Conservation (phyloP, 2,329 filamentous ascomycete species). For the Periconia sp. region DNA sequence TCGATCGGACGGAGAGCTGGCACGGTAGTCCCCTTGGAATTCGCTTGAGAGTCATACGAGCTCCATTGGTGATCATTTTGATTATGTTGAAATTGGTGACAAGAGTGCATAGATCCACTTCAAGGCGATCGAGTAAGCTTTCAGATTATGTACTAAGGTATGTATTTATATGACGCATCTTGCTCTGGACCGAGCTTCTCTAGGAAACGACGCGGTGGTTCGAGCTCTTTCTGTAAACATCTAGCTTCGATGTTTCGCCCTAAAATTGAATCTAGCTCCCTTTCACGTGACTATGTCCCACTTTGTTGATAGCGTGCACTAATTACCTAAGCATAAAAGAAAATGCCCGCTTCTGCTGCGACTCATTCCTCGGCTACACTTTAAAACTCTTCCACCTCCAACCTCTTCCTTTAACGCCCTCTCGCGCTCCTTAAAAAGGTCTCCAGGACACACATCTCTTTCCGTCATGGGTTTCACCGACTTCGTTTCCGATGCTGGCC, state of each 20-base stretch:
- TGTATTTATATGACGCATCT: too few species aligned
- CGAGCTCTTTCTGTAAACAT: constrained; percentile 17
- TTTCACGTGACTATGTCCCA: not conserved
- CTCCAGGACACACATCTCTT: constrained; percentile 6
- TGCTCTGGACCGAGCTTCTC: not conserved
- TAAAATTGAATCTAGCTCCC: not conserved
- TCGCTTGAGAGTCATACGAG: constrained; percentile 38
- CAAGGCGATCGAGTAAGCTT: constrained; percentile 5
- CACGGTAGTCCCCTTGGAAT: constrained; percentile 23
- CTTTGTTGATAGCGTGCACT: not conserved
- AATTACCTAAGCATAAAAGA: not conserved
- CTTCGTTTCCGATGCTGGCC: constrained; percentile 66
- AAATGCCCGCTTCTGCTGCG: not conserved
- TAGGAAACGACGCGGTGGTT: constrained; percentile 11
- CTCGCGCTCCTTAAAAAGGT: constrained; percentile 4
- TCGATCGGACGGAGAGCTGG: constrained; percentile 16
- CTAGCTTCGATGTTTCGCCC: not conserved
- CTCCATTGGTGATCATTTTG: constrained; percentile 40
- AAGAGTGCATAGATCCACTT: constrained; percentile 1
- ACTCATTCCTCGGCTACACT: not conserved
- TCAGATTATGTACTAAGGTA: constrained; percentile 25
- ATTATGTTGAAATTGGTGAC: constrained; percentile 8
- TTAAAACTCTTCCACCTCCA: constrained; percentile 21
- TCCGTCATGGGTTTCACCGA: constrained; percentile 70
- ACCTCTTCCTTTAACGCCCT: constrained; percentile 7